Base-by-base conservation (phyloP, 139 green algal genomes). In the Chlamydomonas sp. region DNA sequence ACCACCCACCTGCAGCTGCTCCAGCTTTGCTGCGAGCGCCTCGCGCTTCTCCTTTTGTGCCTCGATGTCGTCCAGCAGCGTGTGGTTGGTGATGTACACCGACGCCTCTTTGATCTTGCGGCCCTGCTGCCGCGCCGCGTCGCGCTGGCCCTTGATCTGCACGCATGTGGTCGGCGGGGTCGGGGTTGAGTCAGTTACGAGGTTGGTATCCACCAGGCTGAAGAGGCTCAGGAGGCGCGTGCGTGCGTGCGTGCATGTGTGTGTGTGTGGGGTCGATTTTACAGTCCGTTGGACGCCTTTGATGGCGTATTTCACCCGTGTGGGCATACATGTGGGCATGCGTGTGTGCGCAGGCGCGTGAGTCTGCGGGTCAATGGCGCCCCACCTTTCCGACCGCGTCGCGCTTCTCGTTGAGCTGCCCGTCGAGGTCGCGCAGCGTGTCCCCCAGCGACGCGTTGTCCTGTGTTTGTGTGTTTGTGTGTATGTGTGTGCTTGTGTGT, bases 41-140 rank as follows among this genome's bases (percentile, higher is more conserved):
- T 81, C 75, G 22, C 43, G 50, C 33, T 76, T 78, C 38, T 79
- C 72, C 49, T 73, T 79, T 30, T 84, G 79, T 2, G 13, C 70
- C 77, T 84, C 74, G 60, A 88, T 86, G 61, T 88, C 83, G 8
- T 86, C 68, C 68, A 88, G 73, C 67, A 88, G 75, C 29, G 69
- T 35, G 2, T 75, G 48, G 69, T 76, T 82, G 6, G 80, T 81
- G 58, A 88, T 81, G 72, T 81, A 83, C 61, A 76, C 72, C 34
- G 66, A 77, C 43, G 29, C 67, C 39, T 86, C 76, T 61, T 81
- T 81, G 54, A 88, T 81, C 38, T 77, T 76, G 30, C 75, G 65
- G 3, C 75, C 77, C 64, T 81, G 77, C 30, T 74, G 67, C 8
- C 83, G 71, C 50, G 83, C 48, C 35, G 36, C 73, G 60, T 88